Conservation (phyloP, 2,329 filamentous ascomycete genomes). For the Aspergillus sclerotialis region DNA sequence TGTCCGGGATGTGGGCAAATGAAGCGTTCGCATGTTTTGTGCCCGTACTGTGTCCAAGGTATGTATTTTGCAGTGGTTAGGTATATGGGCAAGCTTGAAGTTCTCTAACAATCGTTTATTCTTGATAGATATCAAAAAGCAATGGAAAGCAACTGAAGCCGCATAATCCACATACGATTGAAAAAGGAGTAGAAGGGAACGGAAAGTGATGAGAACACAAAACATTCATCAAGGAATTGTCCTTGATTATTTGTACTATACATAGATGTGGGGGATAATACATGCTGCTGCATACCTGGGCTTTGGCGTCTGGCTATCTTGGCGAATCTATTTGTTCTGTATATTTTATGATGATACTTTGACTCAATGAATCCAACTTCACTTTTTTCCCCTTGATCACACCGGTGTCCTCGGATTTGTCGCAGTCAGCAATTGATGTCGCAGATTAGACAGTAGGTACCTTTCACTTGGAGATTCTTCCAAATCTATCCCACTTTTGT, state of each 20-base stretch:
- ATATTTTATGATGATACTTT: conserved; percentile 6
- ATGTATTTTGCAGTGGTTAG: conserved; percentile 40
- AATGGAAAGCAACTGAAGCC: conserved; percentile 34
- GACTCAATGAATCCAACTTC: conserved; percentile 3
- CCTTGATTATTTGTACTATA: conserved; percentile 23
- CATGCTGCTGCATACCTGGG: conserved; percentile 31
- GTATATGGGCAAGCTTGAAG: too few species aligned
- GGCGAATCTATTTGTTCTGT: conserved; percentile 10
- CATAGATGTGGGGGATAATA: conserved; percentile 17
- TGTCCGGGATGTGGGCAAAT: conserved; percentile 82
- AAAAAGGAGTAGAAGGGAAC: conserved; percentile 3
- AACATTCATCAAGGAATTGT: conserved; percentile 7
- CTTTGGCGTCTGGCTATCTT: conserved; percentile 29
- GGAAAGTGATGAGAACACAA: conserved; percentile 2
- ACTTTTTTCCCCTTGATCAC: conserved; percentile 6
- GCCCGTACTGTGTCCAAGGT: conserved; percentile 81
- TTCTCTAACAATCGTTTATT: conserved; percentile 6
- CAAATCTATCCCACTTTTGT: too few species aligned
- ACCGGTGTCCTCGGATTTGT: conserved; percentile 6
- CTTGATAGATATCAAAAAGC: conserved; percentile 39
- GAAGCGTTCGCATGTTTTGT: conserved; percentile 85
- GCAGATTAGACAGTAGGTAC: too few species aligned
- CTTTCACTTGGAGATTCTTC: too few species aligned
- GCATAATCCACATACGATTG: conserved; percentile 15
- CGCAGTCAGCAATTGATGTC: too few species aligned